Evolutionary conservation across 2,329 filamentous ascomycete species (phyloP).

Genomic region (Monilinia fructigena): DNA sequence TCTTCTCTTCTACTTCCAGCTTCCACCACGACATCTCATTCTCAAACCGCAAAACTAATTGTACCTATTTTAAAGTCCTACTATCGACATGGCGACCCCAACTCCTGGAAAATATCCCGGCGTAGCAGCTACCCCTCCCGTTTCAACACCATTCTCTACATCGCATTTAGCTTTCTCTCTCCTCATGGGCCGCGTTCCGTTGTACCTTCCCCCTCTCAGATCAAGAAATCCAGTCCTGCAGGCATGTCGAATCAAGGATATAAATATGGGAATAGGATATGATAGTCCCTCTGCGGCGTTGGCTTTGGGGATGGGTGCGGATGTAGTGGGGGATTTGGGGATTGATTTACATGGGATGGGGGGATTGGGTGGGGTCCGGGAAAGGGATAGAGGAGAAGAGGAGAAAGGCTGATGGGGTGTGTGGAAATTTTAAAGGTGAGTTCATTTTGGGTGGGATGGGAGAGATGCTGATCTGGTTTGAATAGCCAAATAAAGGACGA

Average conservation of each 20-base stretch:
- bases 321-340: conserved; percentile 50
- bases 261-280: conserved; percentile 48
- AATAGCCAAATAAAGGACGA: conserved; percentile 52
- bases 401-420: conserved; percentile 43
- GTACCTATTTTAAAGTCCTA: background rate
- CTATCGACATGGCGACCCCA: conserved; percentile 39
- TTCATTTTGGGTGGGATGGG: background rate
- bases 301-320: conserved; percentile 53
- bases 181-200: conserved; percentile 49
- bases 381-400: conserved; percentile 52
- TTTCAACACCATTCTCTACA: conserved; percentile 64
- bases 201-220: conserved; percentile 60
- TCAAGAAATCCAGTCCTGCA: conserved; percentile 48
- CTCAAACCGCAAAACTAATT: background rate
- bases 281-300: conserved; percentile 64
- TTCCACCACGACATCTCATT: background rate
- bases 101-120: conserved; percentile 36
- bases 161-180: conserved; percentile 57
- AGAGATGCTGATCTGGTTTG: conserved; percentile 26
- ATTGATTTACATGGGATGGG: conserved; percentile 35
- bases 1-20: background rate
- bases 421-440: conserved; percentile 39
- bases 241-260: conserved; percentile 50
- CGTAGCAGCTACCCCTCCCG: conserved; percentile 57
- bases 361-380: conserved; percentile 29